Base-by-base conservation (phyloP, 139 green algal species). In the Desmodesmus armatus region DNA sequence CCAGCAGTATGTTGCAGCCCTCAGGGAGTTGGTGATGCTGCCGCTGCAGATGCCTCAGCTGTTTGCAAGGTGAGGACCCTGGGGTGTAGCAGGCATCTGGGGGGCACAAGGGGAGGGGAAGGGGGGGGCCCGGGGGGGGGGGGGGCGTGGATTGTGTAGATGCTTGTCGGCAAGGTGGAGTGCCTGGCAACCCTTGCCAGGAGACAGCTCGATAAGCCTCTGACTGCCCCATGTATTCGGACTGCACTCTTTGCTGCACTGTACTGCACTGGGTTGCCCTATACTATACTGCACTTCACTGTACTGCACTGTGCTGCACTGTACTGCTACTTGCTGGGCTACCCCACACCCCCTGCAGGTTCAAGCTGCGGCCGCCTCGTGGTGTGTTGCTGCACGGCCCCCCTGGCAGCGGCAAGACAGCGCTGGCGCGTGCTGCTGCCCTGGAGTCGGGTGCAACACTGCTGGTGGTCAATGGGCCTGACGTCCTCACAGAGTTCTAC, bases 321-420 rank as follows among this genome's bases (percentile, higher is more conserved):
- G n/a, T n/a, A n/a, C n/a, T n/a, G n/a, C n/a, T n/a, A n/a, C n/a
- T n/a, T n/a, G n/a, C n/a, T n/a, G n/a, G n/a, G n/a, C n/a, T n/a
- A n/a, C n/a, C 62, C 9, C 62, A 72, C 9, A 9, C 62, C 33
- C 37, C 89, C 53, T 25, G 25, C 25, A 58, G 31, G 27, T 94
- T 91, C 71, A 66, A 77, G 47, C 83, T 97, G 33, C 71, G 85
- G 0, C 91, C 93, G 15, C 95, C 95, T 0, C 77, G 85, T 13
- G 96, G 96, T 5, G 82, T 98, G 49, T 87, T 98, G 78, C 89
- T 98, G 55, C 91, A 96, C 78, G 96, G 96, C 2, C 96, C 94
- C 0, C 95, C 96, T 29, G 96, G 96, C 27, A 92, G 88, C 1
- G 96, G 96, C 62, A 98, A 98, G 84, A 97, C 96, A 23, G 67